Base-by-base conservation (phyloP, 2,329 filamentous ascomycete genomes). In the Arthroderma uncinatum region DNA sequence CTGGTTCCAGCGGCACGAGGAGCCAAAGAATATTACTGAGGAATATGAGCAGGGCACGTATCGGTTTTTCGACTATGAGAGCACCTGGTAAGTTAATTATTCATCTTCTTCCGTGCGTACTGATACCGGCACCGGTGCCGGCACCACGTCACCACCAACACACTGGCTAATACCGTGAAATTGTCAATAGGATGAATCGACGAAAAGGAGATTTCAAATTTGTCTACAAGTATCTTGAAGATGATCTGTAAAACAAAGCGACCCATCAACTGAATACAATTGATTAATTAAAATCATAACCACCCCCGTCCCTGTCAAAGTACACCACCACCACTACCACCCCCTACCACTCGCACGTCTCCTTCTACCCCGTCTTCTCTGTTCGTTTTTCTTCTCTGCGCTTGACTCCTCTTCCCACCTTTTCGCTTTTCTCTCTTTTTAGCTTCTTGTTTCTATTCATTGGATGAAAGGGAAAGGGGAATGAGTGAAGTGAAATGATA, bases 1-100 rank as follows among this genome's bases (percentile, higher is more conserved):
- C 1, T 98, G 93, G 93, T 98, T 98, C 68, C 93, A 98, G 73
- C 82, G 93, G 54, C 93, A 98, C 64, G 93, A 98, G 69, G 93
- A 98, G 76, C 93, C 93, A 16, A 98, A 98, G 78, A 91, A 85
- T 65, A 98, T 98, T 68, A 97, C 93, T 0, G 93, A 98, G 73
- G 93, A 98, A 74, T 97, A 89, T 69, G 93, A 98, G 75, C 93
- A 98, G 74, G 93, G 93, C 61, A 98, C 93, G 23, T 98, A 98
- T 77, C 85, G 93, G 54, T 98, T 98, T 78, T 98, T 98, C 73
- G 93, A 98, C 74, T 98, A 98, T 70, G 93, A 98, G 75, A 95
- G 89, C 73, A 98, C 93, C 68, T 98, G 93, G 93, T 96, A 75
- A 74, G 87, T 23, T 10, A 42, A 28, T n/a, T n/a, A 9, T 25